Conservation (phyloP, 2,329 filamentous ascomycete genomes). For the Cucurbitaria berberidis region DNA sequence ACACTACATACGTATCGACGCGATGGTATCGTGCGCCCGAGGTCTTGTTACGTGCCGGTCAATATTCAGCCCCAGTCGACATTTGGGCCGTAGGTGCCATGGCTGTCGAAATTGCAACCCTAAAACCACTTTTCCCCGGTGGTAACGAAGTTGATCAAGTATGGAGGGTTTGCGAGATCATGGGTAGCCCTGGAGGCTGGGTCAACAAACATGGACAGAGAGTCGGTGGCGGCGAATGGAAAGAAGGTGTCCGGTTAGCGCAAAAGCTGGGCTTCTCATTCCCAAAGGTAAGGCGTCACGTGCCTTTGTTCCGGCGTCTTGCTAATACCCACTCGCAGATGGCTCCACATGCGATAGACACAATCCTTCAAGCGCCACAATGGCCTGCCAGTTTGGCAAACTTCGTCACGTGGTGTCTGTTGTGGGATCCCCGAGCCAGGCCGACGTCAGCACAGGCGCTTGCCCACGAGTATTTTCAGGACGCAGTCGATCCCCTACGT, state of each 20-base stretch:
- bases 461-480: slow-evolving; percentile 90
- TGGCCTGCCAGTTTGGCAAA: slow-evolving; percentile 88
- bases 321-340: slow-evolving; percentile 66
- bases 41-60: slow-evolving; percentile 88
- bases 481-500: slow-evolving; percentile 88
- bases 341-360: slow-evolving; percentile 96
- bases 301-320: background rate
- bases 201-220: slow-evolving; percentile 87
- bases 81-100: slow-evolving; percentile 99
- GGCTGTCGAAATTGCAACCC: slow-evolving; percentile 95
- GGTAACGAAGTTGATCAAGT: slow-evolving; percentile 99
- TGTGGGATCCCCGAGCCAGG: slow-evolving; percentile 95
- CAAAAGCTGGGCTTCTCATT: slow-evolving; percentile 98
- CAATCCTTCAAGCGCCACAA: slow-evolving; percentile 85
- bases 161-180: slow-evolving; percentile 98
- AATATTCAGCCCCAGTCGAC: slow-evolving; percentile 96
- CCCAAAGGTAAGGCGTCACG: slow-evolving; percentile 66
- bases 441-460: slow-evolving; percentile 94
- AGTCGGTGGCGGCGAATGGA: slow-evolving; percentile 96
- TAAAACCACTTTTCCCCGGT: slow-evolving; percentile 96
- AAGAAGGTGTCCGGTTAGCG: slow-evolving; percentile 88
- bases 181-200: slow-evolving; percentile 98
- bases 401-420: slow-evolving; percentile 97
- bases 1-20: slow-evolving; percentile 98
- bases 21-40: slow-evolving; percentile 95